phyloP scores from a whole-genome alignment of 2,329 filamentous ascomycete species.

The Nigrospora oryzae region DNA sequence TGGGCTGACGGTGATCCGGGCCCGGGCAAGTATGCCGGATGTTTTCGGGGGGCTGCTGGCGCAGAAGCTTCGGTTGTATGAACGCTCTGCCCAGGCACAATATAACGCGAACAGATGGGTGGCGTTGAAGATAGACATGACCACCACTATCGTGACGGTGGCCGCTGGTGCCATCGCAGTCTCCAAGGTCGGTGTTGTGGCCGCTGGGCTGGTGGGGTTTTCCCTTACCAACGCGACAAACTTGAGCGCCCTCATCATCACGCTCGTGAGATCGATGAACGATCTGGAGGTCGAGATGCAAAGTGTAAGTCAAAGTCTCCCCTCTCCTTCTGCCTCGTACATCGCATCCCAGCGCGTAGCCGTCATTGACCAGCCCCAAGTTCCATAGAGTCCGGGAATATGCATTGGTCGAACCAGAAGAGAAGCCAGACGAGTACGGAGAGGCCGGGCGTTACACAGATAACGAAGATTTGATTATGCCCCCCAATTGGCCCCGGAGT shows the following conservation, averaged over 20 bases:
- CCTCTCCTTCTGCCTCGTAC: conserved; percentile 6
- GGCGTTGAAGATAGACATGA: conserved; percentile 42
- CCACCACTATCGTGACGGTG: conserved; percentile 42
- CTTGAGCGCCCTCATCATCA: conserved; percentile 41
- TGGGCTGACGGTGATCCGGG: conserved; percentile 42
- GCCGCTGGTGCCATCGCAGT: conserved; percentile 44
- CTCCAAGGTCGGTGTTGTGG: conserved; percentile 33
- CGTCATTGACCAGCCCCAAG: conserved; percentile 13
- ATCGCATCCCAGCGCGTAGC: neutral
- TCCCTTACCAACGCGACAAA: conserved; percentile 47
- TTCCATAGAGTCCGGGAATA: conserved; percentile 42
- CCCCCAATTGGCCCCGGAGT: conserved; percentile 33
- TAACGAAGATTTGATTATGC: conserved; percentile 25
- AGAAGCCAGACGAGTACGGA: conserved; percentile 30
- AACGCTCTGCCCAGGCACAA: conserved; percentile 37
- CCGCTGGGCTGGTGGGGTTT: conserved; percentile 46
- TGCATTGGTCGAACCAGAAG: conserved; percentile 34
- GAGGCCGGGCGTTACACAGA: conserved; percentile 31
- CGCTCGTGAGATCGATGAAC: conserved; percentile 44
- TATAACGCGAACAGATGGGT: conserved; percentile 53
- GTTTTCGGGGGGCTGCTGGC: conserved; percentile 41
- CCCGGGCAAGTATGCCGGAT: conserved; percentile 35
- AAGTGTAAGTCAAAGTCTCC: conserved; percentile 28
- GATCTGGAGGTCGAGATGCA: conserved; percentile 50
- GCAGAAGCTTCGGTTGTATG: conserved; percentile 36